A percentile compares a stretch with the other conserved stretches of the same genome.
These are phyloP conservation scores for Torulaspora delbrueckii DNA, from an alignment of 805 yeast genomes.

Conservation along the genomic window DNA sequence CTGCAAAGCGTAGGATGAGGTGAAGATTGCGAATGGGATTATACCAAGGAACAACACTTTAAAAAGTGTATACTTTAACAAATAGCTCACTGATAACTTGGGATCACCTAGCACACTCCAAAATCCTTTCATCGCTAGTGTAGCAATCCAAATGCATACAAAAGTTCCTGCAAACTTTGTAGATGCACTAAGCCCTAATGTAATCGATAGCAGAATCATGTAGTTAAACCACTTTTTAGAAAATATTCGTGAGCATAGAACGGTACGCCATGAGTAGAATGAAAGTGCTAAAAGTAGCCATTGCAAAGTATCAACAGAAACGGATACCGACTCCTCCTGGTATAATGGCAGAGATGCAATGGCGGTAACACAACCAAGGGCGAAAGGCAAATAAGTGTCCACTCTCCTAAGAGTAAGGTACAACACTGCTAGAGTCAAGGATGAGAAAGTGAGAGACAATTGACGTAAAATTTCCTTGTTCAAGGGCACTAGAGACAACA, in stretches of 20 bases:
- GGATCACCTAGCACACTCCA: slow-evolving; percentile 75
- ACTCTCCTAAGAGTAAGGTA: slow-evolving; percentile 23
- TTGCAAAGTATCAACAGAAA: slow-evolving; percentile 39
- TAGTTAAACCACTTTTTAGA: slow-evolving; percentile 49
- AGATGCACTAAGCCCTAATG: slow-evolving; percentile 52
- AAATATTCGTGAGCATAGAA: slow-evolving; percentile 45
- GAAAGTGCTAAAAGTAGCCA: slow-evolving; percentile 45
- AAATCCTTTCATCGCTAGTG: slow-evolving; percentile 44
- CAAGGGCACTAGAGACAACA: slow-evolving; percentile 15
- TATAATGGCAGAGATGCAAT: slow-evolving; percentile 20
- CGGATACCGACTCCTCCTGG: slow-evolving; percentile 10
- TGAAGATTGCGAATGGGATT: slow-evolving; percentile 57
- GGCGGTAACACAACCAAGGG: slow-evolving; percentile 33
- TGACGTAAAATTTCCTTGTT: slow-evolving; percentile 10
- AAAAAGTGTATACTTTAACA: slow-evolving; percentile 39
- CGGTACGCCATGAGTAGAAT: slow-evolving; percentile 47
- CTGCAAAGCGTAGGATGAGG: slow-evolving; percentile 53
- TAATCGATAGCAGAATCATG: slow-evolving; percentile 46
- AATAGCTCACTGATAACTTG: slow-evolving; percentile 36
- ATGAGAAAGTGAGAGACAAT: slow-evolving; percentile 12
- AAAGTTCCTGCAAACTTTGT: slow-evolving; percentile 69
- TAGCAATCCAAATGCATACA: slow-evolving; percentile 61
- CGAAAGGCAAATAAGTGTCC: slow-evolving; percentile 40
- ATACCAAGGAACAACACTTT: slow-evolving; percentile 43
- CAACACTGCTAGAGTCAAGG: slow-evolving; percentile 13